Evolutionary conservation across 2,329 filamentous ascomycete genomes (phyloP).

Genomic region (Fusarium tjaetaba): DNA sequence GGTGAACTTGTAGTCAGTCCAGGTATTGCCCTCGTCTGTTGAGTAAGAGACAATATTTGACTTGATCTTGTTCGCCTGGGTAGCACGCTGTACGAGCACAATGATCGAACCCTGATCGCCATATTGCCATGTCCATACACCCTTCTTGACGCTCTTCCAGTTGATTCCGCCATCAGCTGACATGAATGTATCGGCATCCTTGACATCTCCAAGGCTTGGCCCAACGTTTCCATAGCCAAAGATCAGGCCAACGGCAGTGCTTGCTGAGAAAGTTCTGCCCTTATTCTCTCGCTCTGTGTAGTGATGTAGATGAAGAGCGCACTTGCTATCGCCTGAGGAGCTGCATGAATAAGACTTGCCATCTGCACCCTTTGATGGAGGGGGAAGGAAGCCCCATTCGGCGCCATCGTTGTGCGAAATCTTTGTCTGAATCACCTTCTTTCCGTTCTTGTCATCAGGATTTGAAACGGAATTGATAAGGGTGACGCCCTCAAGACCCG

Average conservation of each 20-base stretch:
- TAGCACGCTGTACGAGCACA: slow-evolving; percentile 80
- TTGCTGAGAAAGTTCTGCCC: slow-evolving; percentile 86
- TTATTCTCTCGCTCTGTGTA: slow-evolving; percentile 91
- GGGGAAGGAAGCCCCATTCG: slow-evolving; percentile 80
- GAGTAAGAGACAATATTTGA: slow-evolving; percentile 79
- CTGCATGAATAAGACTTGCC: slow-evolving; percentile 77
- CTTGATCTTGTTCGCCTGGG: slow-evolving; percentile 72
- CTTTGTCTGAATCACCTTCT: slow-evolving; percentile 86
- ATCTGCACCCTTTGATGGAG: slow-evolving; percentile 76
- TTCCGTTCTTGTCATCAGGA: slow-evolving; percentile 74
- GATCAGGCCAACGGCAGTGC: slow-evolving; percentile 88
- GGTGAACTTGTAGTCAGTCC: slow-evolving; percentile 79
- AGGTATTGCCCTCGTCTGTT: slow-evolving; percentile 81
- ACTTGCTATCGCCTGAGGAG: slow-evolving; percentile 69
- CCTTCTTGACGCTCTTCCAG: slow-evolving; percentile 88
- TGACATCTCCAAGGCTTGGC: slow-evolving; percentile 67
- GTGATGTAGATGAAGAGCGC: slow-evolving; percentile 91
- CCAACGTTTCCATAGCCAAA: slow-evolving; percentile 94
- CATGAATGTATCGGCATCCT: slow-evolving; percentile 89
- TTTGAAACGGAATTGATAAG: slow-evolving; percentile 89
- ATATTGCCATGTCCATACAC: slow-evolving; percentile 91
- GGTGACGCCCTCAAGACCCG: slow-evolving; percentile 88
- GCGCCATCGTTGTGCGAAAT: slow-evolving; percentile 98
- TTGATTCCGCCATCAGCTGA: slow-evolving; percentile 89
- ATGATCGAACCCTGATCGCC: slow-evolving; percentile 95